phyloP scores from a whole-genome alignment of 257 asterid species.

The Solanum piurae region DNA sequence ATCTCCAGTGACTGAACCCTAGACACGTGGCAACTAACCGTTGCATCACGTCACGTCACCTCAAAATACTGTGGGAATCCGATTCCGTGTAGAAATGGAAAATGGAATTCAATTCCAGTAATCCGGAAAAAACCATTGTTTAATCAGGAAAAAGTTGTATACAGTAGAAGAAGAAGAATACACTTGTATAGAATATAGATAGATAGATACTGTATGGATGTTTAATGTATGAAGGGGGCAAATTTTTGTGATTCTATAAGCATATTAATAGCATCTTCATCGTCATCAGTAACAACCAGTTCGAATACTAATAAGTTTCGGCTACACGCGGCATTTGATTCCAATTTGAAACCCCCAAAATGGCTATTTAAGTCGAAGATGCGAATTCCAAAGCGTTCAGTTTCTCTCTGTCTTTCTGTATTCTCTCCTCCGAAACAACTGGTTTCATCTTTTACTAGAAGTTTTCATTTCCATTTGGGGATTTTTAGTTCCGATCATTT shows the following conservation, averaged over 20 bases:
- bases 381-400: slow-evolving; percentile 57
- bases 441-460: slow-evolving; percentile 18
- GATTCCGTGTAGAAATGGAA: background rate
- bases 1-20: background rate
- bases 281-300: background rate
- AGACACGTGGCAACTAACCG: background rate
- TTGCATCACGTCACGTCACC: background rate
- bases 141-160: background rate
- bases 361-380: slow-evolving; percentile 49
- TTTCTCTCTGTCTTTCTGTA: slow-evolving; percentile 32
- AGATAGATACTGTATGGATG: background rate
- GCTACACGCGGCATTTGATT: background rate
- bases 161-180: background rate
- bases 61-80: background rate
- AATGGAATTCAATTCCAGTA: background rate
- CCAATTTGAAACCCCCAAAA: slow-evolving; percentile 14
- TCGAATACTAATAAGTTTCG: background rate
- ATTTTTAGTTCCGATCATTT: slow-evolving; percentile 21
- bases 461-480: slow-evolving; percentile 27
- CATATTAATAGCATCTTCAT: background rate
- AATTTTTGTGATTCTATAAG: background rate
- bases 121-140: background rate
- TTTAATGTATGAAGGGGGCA: background rate
- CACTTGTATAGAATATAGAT: background rate
- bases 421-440: slow-evolving; percentile 11